phyloP scores from a whole-genome alignment of 176 grass and related monocot species.

The Triticum monococcum region DNA sequence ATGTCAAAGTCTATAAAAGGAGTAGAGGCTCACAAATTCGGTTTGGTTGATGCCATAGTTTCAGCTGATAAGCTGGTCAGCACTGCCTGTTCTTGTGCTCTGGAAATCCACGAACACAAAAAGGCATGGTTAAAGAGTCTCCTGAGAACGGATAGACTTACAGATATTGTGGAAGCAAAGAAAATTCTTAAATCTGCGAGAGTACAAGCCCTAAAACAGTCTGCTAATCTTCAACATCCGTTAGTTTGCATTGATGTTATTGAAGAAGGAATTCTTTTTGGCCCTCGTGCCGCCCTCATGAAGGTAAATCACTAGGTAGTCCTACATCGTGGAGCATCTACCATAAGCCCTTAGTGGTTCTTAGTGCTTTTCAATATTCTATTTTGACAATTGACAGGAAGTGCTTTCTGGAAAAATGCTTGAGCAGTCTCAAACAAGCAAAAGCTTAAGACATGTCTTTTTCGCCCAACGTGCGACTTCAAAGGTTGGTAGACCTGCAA shows the following conservation, averaged over 20 bases:
- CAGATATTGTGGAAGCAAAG: slow-evolving; percentile 45
- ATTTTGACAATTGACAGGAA: slow-evolving; percentile 59
- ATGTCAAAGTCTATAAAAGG: slow-evolving; percentile 81
- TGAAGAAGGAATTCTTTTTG: slow-evolving; percentile 75
- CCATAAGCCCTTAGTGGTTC: not conserved
- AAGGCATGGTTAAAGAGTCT: slow-evolving; percentile 81
- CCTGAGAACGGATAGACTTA: slow-evolving; percentile 66
- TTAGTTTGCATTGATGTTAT: slow-evolving; percentile 80
- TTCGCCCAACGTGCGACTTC: slow-evolving; percentile 85
- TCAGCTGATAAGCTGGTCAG: slow-evolving; percentile 60
- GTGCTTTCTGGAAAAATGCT: slow-evolving; percentile 44
- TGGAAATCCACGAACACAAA: slow-evolving; percentile 65
- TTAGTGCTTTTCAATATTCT: slow-evolving; percentile 13
- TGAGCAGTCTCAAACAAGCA: slow-evolving; percentile 68
- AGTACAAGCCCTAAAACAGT: slow-evolving; percentile 51
- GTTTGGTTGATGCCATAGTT: slow-evolving; percentile 66
- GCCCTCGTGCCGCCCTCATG: slow-evolving; percentile 63
- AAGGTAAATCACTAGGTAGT: slow-evolving; percentile 57
- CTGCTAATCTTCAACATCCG: slow-evolving; percentile 58
- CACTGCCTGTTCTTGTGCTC: slow-evolving; percentile 61
- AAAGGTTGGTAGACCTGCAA: slow-evolving; percentile 54
- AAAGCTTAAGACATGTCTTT: slow-evolving; percentile 76
- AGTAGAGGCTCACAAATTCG: slow-evolving; percentile 55
- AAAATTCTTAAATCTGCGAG: slow-evolving; percentile 66
- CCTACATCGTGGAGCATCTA: not conserved